Evolutionary conservation across 352 stramenopile species (phyloP), one percentile per base, ranked within the genome.

Genomic region (Phytophthora ohioensis): DNA sequence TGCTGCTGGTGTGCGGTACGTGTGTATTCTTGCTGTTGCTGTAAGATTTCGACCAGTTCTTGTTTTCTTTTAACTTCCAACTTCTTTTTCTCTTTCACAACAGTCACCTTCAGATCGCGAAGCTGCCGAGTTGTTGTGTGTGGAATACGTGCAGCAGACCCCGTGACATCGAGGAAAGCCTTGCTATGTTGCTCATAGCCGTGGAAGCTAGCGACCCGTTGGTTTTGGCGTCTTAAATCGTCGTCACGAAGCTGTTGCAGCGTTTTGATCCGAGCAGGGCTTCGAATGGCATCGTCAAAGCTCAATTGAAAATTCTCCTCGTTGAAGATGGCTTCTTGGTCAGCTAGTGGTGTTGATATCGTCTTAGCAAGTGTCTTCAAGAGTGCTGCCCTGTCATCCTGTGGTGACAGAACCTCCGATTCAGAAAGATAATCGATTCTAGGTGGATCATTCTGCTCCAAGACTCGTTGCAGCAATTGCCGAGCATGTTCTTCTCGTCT

Each of bases 401-500:
- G 15, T 4, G 9, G 4, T 54, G 35, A 27, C 13, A 47, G 10
- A 48, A 39, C 51, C 12, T 46, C 39, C 1, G 17, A 39, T 30
- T 53, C 27, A 0, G 54, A 43, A 8, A 27, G n/a, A 9, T 27
- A 32, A 42, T 63, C 68, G 17, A 60, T 17, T 46, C 43, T 45
- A 45, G 11, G 8, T 49, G 56, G 34, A 8, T 43, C 27, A 21
- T 63, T 30, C 6, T 74, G 21, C 4, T 72, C 54, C 0, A 90
- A 64, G 35, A 84, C 67, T 7, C 70, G 73, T 17, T 57, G 66
- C 2, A 90, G 60, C 15, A 86, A 56, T 13, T 70, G 54, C 35
- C 69, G 73, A 31, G 82, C 82, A 43, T 82, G 57, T 41, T 80
- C 63, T 57, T 88, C 80, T 34, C 80, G 70, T 51, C 52, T 68